Percentiles rank a stretch among this genome's conserved stretches.
phyloP scores from a whole-genome alignment of 768 basidiomycete species.

The Pisolithus microcarpus region DNA sequence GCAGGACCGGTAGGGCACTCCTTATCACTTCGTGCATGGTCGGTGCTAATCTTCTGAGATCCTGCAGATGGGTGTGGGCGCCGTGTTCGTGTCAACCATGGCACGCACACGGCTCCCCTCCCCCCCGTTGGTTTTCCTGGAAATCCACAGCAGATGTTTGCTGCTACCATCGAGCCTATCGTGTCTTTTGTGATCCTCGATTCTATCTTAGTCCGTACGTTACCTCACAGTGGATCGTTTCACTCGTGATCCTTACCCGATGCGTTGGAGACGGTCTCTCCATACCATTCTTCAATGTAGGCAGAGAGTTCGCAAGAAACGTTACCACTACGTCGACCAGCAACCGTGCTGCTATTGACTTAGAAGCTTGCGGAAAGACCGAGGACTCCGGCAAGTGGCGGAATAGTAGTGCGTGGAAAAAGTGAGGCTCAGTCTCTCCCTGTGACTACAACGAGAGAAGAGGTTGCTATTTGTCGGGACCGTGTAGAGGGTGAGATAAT shows the following conservation, averaged over 20 bases:
- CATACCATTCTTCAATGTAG: slow-evolving; percentile 58
- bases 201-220: slow-evolving; percentile 77
- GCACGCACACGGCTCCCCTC: slow-evolving; percentile 55
- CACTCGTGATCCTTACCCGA: not conserved
- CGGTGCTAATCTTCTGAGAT: not conserved
- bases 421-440: too few species aligned
- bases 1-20: slow-evolving; percentile 47
- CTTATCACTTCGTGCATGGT: not conserved
- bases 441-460: too few species aligned
- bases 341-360: slow-evolving; percentile 41
- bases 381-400: too few species aligned
- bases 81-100: slow-evolving; percentile 80
- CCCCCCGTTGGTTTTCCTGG: slow-evolving; percentile 50
- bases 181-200: slow-evolving; percentile 82
- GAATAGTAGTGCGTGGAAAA: too few species aligned
- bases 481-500: too few species aligned
- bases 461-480: too few species aligned
- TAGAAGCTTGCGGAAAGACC: not conserved
- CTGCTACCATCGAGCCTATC: slow-evolving; percentile 68
- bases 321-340: slow-evolving; percentile 39
- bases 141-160: slow-evolving; percentile 67
- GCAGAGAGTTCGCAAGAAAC: slow-evolving; percentile 41
- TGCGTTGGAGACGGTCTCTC: slow-evolving; percentile 53
- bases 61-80: slow-evolving; percentile 80
- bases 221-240: not conserved